Evolutionary conservation across 116 monocot genomes (phyloP).

Genomic region (Zostera marina): DNA sequence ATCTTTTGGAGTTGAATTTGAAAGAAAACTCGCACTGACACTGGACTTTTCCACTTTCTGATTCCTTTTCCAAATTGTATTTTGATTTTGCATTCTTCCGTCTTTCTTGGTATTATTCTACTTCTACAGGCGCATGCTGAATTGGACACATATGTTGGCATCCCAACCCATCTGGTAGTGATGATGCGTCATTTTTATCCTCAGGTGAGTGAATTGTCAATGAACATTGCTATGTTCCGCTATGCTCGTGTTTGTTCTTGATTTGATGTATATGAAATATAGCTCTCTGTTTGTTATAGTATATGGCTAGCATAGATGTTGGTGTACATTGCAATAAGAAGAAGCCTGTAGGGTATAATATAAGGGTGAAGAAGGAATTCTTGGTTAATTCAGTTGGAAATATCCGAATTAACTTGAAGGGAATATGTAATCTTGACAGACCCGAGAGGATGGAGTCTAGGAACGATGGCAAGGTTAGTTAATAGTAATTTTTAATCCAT

Average conservation of each 20-base stretch:
- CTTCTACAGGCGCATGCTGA: conserved; percentile 58
- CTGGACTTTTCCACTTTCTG: neutral
- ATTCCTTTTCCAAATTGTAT: neutral
- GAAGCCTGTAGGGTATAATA: conserved; percentile 24
- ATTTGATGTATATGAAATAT: neutral
- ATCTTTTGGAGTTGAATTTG: neutral
- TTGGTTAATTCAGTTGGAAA: conserved; percentile 30
- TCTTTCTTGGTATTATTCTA: neutral
- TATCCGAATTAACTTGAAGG: conserved; percentile 51
- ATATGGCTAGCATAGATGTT: conserved; percentile 41
- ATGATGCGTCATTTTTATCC: conserved; percentile 53
- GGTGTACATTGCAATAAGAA: conserved; percentile 34
- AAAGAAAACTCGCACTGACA: neutral
- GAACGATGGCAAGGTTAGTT: conserved; percentile 32
- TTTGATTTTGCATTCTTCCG: no score
- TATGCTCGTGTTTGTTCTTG: neutral
- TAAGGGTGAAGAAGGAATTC: conserved; percentile 60
- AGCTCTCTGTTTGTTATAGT: conserved; percentile 11
- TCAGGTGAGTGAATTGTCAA: conserved; percentile 18
- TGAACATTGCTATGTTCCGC: no score
- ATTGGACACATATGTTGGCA: conserved; percentile 39
- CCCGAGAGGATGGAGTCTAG: conserved; percentile 19
- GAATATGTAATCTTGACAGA: conserved; percentile 44
- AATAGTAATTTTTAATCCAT: neutral
- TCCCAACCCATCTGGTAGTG: conserved; percentile 44